phyloP scores from a whole-genome alignment of 2,329 filamentous ascomycete species.

The Madurella fahalii region DNA sequence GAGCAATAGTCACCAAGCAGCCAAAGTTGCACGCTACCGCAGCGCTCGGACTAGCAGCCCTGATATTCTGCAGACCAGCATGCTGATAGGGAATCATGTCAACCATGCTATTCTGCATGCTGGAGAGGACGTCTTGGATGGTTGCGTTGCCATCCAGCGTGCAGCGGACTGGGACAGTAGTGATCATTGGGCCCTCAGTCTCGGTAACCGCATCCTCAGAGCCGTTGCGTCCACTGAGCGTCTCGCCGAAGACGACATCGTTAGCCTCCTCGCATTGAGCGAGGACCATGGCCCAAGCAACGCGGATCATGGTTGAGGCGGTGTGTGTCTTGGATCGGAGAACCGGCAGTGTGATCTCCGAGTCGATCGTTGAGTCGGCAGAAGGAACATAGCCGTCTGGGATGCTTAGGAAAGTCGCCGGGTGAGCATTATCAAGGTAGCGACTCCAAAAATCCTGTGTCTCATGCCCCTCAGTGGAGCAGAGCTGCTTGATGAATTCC shows the following conservation, averaged over 20 bases:
- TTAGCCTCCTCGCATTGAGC: too few relatives aligned
- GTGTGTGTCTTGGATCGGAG: neutral
- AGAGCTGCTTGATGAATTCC: slow-evolving; percentile 46
- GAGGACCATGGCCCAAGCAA: too few relatives aligned
- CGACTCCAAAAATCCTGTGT: slow-evolving; percentile 42
- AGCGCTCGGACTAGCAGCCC: neutral
- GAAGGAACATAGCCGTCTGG: slow-evolving; percentile 3
- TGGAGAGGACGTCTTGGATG: neutral
- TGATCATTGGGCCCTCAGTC: too few relatives aligned
- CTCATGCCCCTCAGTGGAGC: slow-evolving; percentile 32
- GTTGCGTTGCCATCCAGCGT: neutral
- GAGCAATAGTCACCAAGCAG: slow-evolving; percentile 9
- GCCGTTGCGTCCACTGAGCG: too few relatives aligned
- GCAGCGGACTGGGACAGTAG: slow-evolving; percentile 24
- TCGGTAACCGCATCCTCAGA: too few relatives aligned
- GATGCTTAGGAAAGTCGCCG: slow-evolving; percentile 1
- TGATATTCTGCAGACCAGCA: slow-evolving; percentile 9
- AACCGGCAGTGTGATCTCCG: neutral
- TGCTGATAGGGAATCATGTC: slow-evolving; percentile 11
- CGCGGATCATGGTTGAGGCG: slow-evolving; percentile 26
- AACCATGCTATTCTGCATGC: neutral
- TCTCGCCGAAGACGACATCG: too few relatives aligned
- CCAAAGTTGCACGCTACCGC: slow-evolving; percentile 6
- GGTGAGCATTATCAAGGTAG: slow-evolving; percentile 1
- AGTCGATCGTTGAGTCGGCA: neutral